These are phyloP conservation scores for Eucalyptus virginea DNA, from an alignment of 345 rosid genomes.

Conservation along the genomic window DNA sequence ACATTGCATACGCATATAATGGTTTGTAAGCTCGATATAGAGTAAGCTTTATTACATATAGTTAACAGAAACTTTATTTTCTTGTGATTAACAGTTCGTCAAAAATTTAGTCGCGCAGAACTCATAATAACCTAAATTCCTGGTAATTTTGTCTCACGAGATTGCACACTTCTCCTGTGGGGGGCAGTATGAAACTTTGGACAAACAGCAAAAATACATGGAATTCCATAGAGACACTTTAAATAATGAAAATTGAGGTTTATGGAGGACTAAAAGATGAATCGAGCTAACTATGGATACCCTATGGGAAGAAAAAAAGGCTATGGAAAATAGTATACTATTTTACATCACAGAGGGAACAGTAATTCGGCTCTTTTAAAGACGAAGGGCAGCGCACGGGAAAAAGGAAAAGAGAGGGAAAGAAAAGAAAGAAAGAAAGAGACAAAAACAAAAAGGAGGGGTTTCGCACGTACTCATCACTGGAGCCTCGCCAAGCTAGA, in stretches of 20 bases:
- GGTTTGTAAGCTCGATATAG: not conserved
- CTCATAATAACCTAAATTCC: not conserved
- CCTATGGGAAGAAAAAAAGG: not conserved
- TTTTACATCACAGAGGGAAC: not conserved
- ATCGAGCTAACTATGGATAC: not conserved
- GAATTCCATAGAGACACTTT: not conserved
- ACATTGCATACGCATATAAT: not conserved
- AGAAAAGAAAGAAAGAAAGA: too few species aligned
- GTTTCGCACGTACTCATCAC: not conserved
- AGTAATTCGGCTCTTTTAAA: not conserved
- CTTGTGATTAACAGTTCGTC: not conserved
- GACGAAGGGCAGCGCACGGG: not conserved
- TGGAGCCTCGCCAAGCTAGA: not conserved
- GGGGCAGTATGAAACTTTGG: not conserved
- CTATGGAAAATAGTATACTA: not conserved
- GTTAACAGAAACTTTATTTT: not conserved
- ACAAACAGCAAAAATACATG: not conserved
- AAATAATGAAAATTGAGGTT: not conserved
- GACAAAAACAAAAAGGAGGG: rapidly evolving
- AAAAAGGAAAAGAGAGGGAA: not conserved
- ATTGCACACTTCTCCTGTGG: not conserved
- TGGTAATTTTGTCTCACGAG: not conserved
- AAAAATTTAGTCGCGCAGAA: not conserved
- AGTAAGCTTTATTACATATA: not conserved
- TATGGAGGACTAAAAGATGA: not conserved